Base-by-base conservation (phyloP, 1,139 yeast genomes). In the Geotrichum armillariae region DNA sequence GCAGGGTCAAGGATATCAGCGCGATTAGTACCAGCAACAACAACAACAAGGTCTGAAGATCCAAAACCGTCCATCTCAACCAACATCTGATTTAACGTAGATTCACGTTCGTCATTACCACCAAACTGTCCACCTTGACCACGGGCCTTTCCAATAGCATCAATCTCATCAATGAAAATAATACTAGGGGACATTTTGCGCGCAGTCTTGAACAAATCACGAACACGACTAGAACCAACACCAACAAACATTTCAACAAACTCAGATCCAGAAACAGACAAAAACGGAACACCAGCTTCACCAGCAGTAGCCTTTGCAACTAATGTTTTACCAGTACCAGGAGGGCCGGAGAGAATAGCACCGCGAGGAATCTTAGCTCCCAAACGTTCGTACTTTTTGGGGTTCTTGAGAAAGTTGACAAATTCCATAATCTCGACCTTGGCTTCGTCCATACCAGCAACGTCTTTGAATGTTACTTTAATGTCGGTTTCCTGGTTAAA, bases 191-290 rank as follows among this genome's bases (percentile, higher is more conserved):
- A 96, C 69, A 85, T 84, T 64, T 85, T 87, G 62, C 97, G 80
- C 4, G 99, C 99, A 44, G 88, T 88, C 61, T 85, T 82, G 70
- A 93, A 93, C 62, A 93, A 76, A 67, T 93, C 98, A 65, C 99
- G 86, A 35, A 93, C 99, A 66, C 99, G 80, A 14, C 95, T 85
- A 1, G 98, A 97, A 71, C 99, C 99, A 12, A 93, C 98, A 72
- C 99, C 98, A 29, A 90, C 97, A 73, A 90, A 91, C 98, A 93
- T 91, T 69, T 93, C 99, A n/a, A 93, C 96, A 61, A 93, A 93
- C 66, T 93, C 98, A 11, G 98, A 91, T 60, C 98, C 99, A 1
- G 96, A 88, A 9, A 93, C 98, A 11, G 96, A 86, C 60, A 82
- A 80, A 65, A 93, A 93, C 27, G 99, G 98, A 41, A 93, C 99